Evolutionary conservation across 2,329 filamentous ascomycete genomes (phyloP).

Genomic region (Diaporthe vaccinii): DNA sequence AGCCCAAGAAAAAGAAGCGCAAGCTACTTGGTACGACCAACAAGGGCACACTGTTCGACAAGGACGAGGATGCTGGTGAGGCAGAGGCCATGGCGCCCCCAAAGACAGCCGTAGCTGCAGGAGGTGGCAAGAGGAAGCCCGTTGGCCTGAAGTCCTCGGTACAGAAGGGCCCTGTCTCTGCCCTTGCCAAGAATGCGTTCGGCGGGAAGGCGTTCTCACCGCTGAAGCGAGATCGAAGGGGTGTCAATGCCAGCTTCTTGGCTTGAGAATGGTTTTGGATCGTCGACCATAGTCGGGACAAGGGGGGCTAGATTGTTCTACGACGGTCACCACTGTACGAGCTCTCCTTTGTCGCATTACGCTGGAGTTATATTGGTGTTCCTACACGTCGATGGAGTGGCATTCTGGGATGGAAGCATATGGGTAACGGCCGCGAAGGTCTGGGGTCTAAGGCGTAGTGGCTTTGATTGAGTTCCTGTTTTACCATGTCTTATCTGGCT

Average conservation of each 20-base stretch:
- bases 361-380: conserved; percentile 27
- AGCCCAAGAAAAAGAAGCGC: conserved; percentile 77
- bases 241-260: conserved; percentile 72
- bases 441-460: neutral
- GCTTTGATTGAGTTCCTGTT: neutral
- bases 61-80: conserved; percentile 73
- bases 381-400: conserved; percentile 6
- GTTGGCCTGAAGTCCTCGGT: conserved; percentile 42
- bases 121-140: conserved; percentile 44
- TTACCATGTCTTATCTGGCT: neutral
- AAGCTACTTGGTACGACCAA: conserved; percentile 75
- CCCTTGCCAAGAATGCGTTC: conserved; percentile 61
- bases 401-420: conserved; percentile 24
- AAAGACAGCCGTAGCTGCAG: conserved; percentile 27
- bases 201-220: conserved; percentile 74
- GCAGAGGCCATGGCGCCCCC: conserved; percentile 45
- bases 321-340: conserved; percentile 1
- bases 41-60: conserved; percentile 78
- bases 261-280: conserved; percentile 50
- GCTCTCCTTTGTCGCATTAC: conserved; percentile 34
- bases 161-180: conserved; percentile 37
- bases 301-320: neutral
- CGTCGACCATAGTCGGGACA: neutral
- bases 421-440: conserved; percentile 11
- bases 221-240: conserved; percentile 77